Base-by-base conservation (phyloP, 2,329 filamentous ascomycete species). In the Dothidotthia symphoricarpi region DNA sequence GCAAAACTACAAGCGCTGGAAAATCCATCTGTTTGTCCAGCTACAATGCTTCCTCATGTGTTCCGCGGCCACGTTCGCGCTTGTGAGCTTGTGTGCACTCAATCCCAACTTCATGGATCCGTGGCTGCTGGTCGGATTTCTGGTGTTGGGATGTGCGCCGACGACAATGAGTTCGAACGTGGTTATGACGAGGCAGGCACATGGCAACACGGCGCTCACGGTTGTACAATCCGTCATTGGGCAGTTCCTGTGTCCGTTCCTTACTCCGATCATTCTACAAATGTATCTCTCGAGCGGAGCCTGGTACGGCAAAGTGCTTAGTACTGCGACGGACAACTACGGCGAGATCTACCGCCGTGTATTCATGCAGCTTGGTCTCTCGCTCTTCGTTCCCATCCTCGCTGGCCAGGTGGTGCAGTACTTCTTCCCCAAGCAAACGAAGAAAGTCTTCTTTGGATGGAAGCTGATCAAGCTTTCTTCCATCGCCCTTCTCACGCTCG, bases 111-210 rank as follows among this genome's bases (percentile, higher is more conserved):
- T 74, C 15, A 81, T 86, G 55, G 80, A 85, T 37, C 71, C 77
- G 0, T 79, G 80, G 40, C 72, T 88, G 27, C 67, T 88, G 19
- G 76, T 85, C 3, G 84, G 85, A 8, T 78, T 86, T 60, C 73
- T 86, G 3, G 77, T 84, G 26, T 73, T 81, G 2, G 76, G 80
- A n/a, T 83, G 78, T 55, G 77, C 85, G 4, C 83, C 84, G 1
- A 88, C 84, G 0, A 87, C 84, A 0, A 84, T 87, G 53, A 77
- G 81, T 6, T 85, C 80, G 30, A 87, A 87, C 59, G 81, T 86
- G 6, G 81, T 87, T 27, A 86, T 87, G 82, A 87, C 84, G 5
- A 70, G 82, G 16, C 74, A 79, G 26, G 79, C 84, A 0, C 79
- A 82, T 25, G 84, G 84, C 4, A 85, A 87, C 28, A 50, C 60